A percentile compares a stretch with the other conserved stretches of the same genome.
Conservation (phyloP, 345 rosid species). For the Jatropha curcas region DNA sequence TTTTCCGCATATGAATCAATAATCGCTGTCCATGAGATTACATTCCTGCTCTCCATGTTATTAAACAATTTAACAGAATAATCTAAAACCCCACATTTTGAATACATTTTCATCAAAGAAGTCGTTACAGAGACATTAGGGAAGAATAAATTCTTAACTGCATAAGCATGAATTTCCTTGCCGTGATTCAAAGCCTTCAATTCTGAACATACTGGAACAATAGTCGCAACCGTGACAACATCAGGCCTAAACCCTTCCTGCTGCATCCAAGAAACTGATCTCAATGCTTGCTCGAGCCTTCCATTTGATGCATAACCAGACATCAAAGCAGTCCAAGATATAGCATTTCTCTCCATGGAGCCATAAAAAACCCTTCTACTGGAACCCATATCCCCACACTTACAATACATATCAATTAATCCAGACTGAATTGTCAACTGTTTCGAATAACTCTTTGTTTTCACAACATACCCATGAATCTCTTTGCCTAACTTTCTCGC, state of each 20-base stretch:
- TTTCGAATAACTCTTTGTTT: constrained; percentile 45
- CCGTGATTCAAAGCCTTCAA: constrained; percentile 67
- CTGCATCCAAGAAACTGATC: constrained; percentile 66
- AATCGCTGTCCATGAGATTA: constrained; percentile 35
- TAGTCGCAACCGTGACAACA: constrained; percentile 68
- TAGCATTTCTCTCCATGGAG: constrained; percentile 58
- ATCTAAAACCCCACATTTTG: constrained; percentile 57
- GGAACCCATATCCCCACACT: constrained; percentile 69
- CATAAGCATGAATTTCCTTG: constrained; percentile 81
- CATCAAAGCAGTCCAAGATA: constrained; percentile 89
- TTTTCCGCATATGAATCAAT: constrained; percentile 54
- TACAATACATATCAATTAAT: constrained; percentile 83
- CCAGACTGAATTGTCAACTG: constrained; percentile 64
- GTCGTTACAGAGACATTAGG: constrained; percentile 72
- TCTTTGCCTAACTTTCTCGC: constrained; percentile 62
- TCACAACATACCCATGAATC: constrained; percentile 70
- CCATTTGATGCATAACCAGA: constrained; percentile 78
- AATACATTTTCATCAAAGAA: constrained; percentile 84
- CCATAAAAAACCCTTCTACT: constrained; percentile 71
- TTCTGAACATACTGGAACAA: constrained; percentile 73
- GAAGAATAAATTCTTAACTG: constrained; percentile 65
- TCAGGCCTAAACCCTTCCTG: constrained; percentile 84
- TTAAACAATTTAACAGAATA: constrained; percentile 61
- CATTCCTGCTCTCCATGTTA: constrained; percentile 28
- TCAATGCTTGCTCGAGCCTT: constrained; percentile 78